These are phyloP conservation scores for Whalleya microplaca DNA, from an alignment of 2,329 filamentous ascomycete genomes.

Conservation along the genomic window DNA sequence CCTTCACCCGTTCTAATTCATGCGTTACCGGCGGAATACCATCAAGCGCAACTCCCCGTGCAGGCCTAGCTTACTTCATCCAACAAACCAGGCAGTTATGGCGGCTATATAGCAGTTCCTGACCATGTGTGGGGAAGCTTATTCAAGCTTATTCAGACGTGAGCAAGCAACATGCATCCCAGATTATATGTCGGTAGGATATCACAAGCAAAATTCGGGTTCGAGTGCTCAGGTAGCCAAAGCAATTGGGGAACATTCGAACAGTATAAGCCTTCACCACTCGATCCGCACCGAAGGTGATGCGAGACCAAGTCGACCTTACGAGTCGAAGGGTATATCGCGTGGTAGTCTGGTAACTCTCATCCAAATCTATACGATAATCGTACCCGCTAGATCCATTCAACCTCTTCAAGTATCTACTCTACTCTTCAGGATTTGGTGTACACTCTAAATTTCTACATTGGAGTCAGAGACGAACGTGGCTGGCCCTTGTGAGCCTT, in stretches of 20 bases:
- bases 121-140: slow-evolving; percentile 14
- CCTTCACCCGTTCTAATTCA: background rate
- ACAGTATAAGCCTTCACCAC: too few species aligned
- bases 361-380: too few species aligned
- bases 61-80: slow-evolving; percentile 16
- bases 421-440: too few species aligned
- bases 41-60: slow-evolving; percentile 12
- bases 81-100: slow-evolving; percentile 16
- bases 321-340: too few species aligned
- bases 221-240: background rate
- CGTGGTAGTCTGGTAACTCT: too few species aligned
- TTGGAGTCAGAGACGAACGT: too few species aligned
- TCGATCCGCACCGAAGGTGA: too few species aligned
- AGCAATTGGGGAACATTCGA: background rate
- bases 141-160: slow-evolving; percentile 18
- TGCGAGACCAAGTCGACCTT: too few species aligned
- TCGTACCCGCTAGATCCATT: too few species aligned
- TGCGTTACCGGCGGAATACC: slow-evolving; percentile 15
- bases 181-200: background rate
- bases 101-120: slow-evolving; percentile 19
- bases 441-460: too few species aligned
- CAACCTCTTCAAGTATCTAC: too few species aligned
- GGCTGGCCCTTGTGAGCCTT: too few species aligned
- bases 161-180: background rate
- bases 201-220: background rate